phyloP scores from a whole-genome alignment of 2,329 filamentous ascomycete genomes.

The Colletotrichum aenigma region DNA sequence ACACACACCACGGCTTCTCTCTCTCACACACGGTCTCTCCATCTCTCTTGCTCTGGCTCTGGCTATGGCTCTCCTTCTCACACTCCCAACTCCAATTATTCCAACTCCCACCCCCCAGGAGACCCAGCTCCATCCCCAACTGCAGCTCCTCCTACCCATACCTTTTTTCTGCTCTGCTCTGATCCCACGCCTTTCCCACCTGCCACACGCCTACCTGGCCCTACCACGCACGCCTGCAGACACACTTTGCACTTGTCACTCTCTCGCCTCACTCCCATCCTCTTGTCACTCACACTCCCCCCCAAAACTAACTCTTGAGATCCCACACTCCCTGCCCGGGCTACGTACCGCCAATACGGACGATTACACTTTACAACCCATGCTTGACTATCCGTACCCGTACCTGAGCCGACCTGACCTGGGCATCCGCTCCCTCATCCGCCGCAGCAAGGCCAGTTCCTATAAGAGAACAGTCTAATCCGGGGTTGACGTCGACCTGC shows the following conservation, averaged over 20 bases:
- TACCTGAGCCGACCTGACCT: constrained; percentile 9
- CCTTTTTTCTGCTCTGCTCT: not conserved
- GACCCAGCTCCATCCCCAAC: not conserved
- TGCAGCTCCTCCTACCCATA: not conserved
- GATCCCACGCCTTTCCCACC: not conserved
- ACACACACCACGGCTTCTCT: constrained; percentile 16
- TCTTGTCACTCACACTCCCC: not conserved
- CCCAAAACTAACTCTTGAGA: not conserved
- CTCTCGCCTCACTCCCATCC: not conserved
- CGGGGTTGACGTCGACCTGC: not conserved
- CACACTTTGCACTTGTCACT: constrained; percentile 6
- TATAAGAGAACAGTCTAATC: constrained; percentile 19
- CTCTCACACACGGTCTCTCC: not conserved
- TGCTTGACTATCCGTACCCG: constrained; percentile 15
- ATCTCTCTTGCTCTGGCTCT: not conserved
- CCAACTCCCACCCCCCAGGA: constrained; percentile 15
- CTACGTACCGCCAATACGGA: constrained; percentile 5
- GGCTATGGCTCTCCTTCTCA: not conserved
- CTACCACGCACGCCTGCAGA: not conserved
- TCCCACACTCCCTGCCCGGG: constrained; percentile 1
- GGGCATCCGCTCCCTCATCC: constrained; percentile 10
- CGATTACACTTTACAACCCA: constrained; percentile 19
- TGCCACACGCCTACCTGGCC: not conserved
- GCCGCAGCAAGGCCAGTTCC: constrained; percentile 9
- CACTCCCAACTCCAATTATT: constrained; percentile 1